A percentile compares a stretch with the other conserved stretches of the same genome.
phyloP scores from a whole-genome alignment of 371 early-diverging fungal species.

The Parasitella parasitica region DNA sequence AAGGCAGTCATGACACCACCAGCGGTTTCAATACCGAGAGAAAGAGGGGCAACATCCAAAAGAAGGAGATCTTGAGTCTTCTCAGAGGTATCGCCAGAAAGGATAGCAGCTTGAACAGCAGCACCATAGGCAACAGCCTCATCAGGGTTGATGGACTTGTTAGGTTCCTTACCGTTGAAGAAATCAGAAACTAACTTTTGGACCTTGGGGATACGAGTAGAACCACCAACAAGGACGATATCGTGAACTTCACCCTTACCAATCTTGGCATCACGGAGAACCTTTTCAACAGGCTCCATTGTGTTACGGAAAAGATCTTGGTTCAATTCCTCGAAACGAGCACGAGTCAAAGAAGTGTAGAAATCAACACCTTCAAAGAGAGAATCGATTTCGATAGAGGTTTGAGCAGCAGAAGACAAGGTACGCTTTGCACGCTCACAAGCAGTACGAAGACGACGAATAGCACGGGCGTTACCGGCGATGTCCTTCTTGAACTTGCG shows the following conservation, averaged over 20 bases:
- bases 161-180: conserved; percentile 95
- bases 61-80: conserved; percentile 75
- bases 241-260: conserved; percentile 92
- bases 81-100: conserved; percentile 73
- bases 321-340: conserved; percentile 93
- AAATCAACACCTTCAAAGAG: conserved; percentile 90
- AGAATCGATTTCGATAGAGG: conserved; percentile 90
- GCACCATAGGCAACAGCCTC: conserved; percentile 98
- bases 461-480: conserved; percentile 82
- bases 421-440: conserved; percentile 98
- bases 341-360: conserved; percentile 86
- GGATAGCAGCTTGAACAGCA: conserved; percentile 92
- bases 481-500: conserved; percentile 83
- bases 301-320: conserved; percentile 85
- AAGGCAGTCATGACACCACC: conserved; percentile 82
- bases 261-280: conserved; percentile 91
- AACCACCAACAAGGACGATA: conserved; percentile 99
- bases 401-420: conserved; percentile 84
- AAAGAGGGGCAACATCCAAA: conserved; percentile 90
- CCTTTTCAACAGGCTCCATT: conserved; percentile 82
- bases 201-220: conserved; percentile 99
- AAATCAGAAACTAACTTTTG: conserved; percentile 96
- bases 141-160: conserved; percentile 96
- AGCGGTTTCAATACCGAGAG: conserved; percentile 93
- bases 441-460: conserved; percentile 93